Base-by-base conservation (phyloP, 1,284 basidiomycete genomes). In the Ceratobasidium sp. region DNA sequence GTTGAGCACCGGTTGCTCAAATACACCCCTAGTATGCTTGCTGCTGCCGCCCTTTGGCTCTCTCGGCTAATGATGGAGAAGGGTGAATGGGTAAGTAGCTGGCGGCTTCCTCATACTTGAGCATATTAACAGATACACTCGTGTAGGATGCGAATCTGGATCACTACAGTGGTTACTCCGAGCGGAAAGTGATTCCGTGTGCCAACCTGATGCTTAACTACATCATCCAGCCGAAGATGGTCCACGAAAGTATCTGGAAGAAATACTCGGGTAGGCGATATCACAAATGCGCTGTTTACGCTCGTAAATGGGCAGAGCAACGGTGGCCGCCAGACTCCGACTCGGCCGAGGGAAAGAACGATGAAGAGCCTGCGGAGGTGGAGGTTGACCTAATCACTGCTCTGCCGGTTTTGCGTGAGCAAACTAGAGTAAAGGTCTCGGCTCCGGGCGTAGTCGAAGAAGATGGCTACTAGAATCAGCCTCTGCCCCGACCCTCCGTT, bases 151-250 rank as follows among this genome's bases (percentile, higher is more conserved):
- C 94, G 22, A 94, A 96, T 82, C 82, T 96, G 77, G 93, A 94
- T 0, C 95, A 98, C 82, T 98, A 96, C 83, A 95, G 96, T 1
- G 90, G 90, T 31, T 98, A 98, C 83, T 85, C 91, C 8, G 94
- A 98, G 83, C 89, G 89, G 63, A 90, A 91, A 75, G 82, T 99
- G 74, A 83, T 97, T 37, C 93, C 94, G 0, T 93, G 92, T 0
- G 97, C 95, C 0, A 96, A 95, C 82, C 80, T 96, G 78, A 98
- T 98, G 95, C 82, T 98, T 78, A 94, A 97, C 83, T 98, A 95
- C 81, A 85, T 97, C 76, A 85, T 97, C 71, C 90, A 92, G 80
- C 54, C 66, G 1, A 89, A 90, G 1, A 81, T 90, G 73, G 84
- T 85, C 63, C 90, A 94, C 76, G 90, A 93, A 59, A 90, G 90